Evolutionary conservation across 1,284 basidiomycete genomes (phyloP), one percentile per base, ranked within the genome.

Genomic region (Rhodotorula glutinis): DNA sequence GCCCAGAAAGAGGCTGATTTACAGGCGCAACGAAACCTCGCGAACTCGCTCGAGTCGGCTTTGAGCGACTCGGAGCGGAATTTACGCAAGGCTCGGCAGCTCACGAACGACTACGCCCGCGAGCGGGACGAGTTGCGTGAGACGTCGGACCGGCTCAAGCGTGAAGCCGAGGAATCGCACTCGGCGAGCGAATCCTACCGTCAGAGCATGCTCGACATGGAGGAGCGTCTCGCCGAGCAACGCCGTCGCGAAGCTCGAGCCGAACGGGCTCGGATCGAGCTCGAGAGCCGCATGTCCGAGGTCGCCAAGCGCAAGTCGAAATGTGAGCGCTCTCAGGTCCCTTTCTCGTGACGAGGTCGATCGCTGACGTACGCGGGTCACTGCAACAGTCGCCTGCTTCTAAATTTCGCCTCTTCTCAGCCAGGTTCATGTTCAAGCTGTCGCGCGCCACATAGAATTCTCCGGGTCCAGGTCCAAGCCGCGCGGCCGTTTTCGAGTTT

Each of bases 31-130:
- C 92, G 92, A 83, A 91, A 95, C 77, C 84, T 94, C 63, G 91
- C 93, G 69, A 84, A 82, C 67, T 88, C 87, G 25, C 82, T 93
- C 33, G 91, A 92, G 80, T 85, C 86, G 49, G 90, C 90, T 43
- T 82, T 94, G 52, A 88, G 88, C 63, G 91, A 92, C 75, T 89
- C 90, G 33, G 91, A 94, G 80, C 90, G 92, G 78, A 93, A 91
- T 76, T 82, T 94, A 63, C 88, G 91, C 70, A 93, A 93, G 79
- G 88, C 90, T 13, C 88, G 91, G 54, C 87, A 91, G 85, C 90
- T 92, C 76, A 88, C 90, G 44, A 91, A 88, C 65, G 91, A 93
- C 76, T 80, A 92, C 58, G 88, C 87, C 25, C 84, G 88, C 67
- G 91, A 93, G 78, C 86, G 91, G 46, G 91, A 94, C 78, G 83